Evolutionary conservation across 1,139 yeast genomes (phyloP).

Genomic region (Suhomyces ambrosiae): DNA sequence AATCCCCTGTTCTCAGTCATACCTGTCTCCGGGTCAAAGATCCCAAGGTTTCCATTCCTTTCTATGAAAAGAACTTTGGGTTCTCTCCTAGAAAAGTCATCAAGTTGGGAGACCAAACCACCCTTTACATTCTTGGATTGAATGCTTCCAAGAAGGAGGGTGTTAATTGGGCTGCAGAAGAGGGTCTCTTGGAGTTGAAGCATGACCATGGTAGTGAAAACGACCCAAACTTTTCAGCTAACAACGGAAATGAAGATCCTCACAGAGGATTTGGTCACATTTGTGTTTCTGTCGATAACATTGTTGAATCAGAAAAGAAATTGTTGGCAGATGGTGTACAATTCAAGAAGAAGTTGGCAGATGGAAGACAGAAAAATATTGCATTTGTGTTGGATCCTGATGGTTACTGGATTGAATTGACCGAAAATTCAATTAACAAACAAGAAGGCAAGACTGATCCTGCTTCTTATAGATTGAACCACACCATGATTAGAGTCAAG

Average conservation of each 20-base stretch:
- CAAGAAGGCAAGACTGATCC: constrained; percentile 40
- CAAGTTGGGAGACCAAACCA: constrained; percentile 55
- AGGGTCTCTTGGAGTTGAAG: constrained; percentile 82
- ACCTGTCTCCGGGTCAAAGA: constrained; percentile 82
- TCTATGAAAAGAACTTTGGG: constrained; percentile 77
- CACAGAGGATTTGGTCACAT: constrained; percentile 93
- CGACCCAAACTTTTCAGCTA: constrained; percentile 58
- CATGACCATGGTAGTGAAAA: constrained; percentile 77
- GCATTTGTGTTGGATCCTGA: constrained; percentile 96
- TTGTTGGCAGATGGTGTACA: constrained; percentile 63
- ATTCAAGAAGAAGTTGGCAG: constrained; percentile 80
- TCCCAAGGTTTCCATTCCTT: constrained; percentile 69
- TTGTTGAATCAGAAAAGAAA: constrained; percentile 59
- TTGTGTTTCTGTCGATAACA: constrained; percentile 82
- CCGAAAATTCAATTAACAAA: constrained; percentile 58
- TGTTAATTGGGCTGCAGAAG: constrained; percentile 62
- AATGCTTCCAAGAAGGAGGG: constrained; percentile 36
- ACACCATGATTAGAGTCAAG: constrained; percentile 89
- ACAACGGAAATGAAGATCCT: constrained; percentile 83
- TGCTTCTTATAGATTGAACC: constrained; percentile 69
- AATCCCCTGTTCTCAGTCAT: constrained; percentile 50
- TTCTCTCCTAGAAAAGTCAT: constrained; percentile 60
- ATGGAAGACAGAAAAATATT: constrained; percentile 90
- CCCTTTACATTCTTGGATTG: constrained; percentile 59
- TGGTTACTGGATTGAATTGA: constrained; percentile 94